Evolutionary conservation across 2,329 filamentous ascomycete genomes (phyloP).

Genomic region (Dactylellina haptotyla): DNA sequence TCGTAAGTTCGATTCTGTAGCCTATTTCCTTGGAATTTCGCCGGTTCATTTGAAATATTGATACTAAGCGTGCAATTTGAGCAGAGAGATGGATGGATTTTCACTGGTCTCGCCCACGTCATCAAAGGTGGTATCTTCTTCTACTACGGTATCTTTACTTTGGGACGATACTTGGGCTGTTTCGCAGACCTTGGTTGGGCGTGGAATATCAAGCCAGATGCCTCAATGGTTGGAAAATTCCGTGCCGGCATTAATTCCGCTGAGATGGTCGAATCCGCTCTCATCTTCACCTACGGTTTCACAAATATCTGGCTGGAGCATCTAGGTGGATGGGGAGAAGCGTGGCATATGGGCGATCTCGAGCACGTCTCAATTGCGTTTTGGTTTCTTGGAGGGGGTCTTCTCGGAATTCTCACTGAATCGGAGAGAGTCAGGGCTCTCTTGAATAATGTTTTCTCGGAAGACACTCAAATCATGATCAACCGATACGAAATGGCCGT

Average conservation of each 20-base stretch:
- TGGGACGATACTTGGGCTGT: constrained; percentile 89
- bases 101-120: constrained; percentile 89
- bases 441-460: constrained; percentile 67
- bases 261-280: constrained; percentile 87
- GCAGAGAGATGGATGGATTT: constrained; percentile 76
- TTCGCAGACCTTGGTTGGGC: constrained; percentile 91
- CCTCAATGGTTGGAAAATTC: constrained; percentile 70
- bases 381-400: constrained; percentile 89
- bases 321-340: constrained; percentile 75
- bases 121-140: constrained; percentile 96
- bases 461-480: constrained; percentile 45
- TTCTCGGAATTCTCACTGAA: constrained; percentile 89
- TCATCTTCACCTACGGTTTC: constrained; percentile 78
- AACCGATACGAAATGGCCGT: constrained; percentile 58
- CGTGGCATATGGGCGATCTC: constrained; percentile 81
- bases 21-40: no score
- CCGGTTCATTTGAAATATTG: no score
- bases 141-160: constrained; percentile 85
- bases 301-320: constrained; percentile 95
- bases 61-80: no score
- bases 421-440: constrained; percentile 75
- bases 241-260: constrained; percentile 74
- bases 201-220: constrained; percentile 76
- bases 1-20: constrained; percentile 75
- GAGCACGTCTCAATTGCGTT: constrained; percentile 94